Evolutionary conservation across 768 basidiomycete genomes (phyloP), one percentile per base, ranked within the genome.

Genomic region (Tricholoma bakamatsutake): DNA sequence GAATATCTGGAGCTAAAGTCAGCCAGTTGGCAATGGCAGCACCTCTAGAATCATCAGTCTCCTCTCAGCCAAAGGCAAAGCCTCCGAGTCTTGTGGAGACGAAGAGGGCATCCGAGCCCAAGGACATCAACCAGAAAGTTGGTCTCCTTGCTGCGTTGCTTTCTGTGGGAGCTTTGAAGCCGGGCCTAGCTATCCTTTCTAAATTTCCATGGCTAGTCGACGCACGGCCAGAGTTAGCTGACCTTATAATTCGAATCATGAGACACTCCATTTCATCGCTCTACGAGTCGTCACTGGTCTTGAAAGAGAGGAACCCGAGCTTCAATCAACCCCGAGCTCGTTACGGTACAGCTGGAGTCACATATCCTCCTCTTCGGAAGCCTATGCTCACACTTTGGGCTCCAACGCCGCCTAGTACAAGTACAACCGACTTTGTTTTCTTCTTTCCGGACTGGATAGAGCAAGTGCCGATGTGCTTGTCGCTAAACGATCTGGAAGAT

Each of bases 391-490:
- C 91, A 0, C 70, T 88, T 3, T 80, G 80, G 69, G 87, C 89
- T 1, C 95, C 95, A 3, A 80, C 82, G 11, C 94, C 95, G 24
- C 88, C 90, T 0, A 80, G 82, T 61, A 94, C 92, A 18, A 80
- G 74, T 53, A 78, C 76, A 3, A 79, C 78, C n/a, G 83, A 87
- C 50, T 96, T 92, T 62, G 81, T 91, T 5, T 97, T 91, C 76
- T 98, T 97, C 78, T 96, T 87, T 68, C 88, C 92, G 11, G 77
- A 84, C 54, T 98, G 94, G 94, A 68, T 72, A 12, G 80, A 87
- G 45, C 77, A 79, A 49, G 73, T 95, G 30, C 90, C 90, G 4
- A 61, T 84, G 30, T 87, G 87, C 65, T 70, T 74, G 6, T 74
- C 75, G 0, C 66, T 83, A 50, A 85, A 86, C 42, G 93, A 96